Evolutionary conservation across 2,329 filamentous ascomycete species (phyloP).

Genomic region (Lachnellula hyalina): DNA sequence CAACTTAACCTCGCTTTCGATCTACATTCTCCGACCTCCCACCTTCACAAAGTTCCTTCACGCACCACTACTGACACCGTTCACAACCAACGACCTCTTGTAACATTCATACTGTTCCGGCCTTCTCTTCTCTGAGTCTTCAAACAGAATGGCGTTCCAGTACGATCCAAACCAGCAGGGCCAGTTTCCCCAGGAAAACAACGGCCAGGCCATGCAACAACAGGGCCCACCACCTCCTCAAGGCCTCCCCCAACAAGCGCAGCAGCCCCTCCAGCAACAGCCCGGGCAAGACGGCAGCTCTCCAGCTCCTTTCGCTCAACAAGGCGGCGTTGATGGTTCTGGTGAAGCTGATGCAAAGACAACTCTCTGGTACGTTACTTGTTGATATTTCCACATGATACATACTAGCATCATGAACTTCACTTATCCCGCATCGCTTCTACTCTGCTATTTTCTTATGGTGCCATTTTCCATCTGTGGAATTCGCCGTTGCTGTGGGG

Average conservation of each 20-base stretch:
- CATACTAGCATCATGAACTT: neutral
- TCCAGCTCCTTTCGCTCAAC: constrained; percentile 43
- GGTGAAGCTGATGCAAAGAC: constrained; percentile 44
- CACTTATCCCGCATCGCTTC: neutral
- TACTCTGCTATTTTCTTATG: too few relatives aligned
- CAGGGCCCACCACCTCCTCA: constrained; percentile 41
- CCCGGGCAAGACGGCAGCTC: constrained; percentile 57
- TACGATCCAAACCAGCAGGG: constrained; percentile 58
- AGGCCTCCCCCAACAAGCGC: constrained; percentile 36
- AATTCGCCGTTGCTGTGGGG: too few relatives aligned
- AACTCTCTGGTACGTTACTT: constrained; percentile 45
- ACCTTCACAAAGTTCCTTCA: constrained; percentile 4
- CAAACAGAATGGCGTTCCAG: constrained; percentile 56
- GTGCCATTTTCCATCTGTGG: too few relatives aligned
- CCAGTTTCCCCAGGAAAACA: constrained; percentile 48
- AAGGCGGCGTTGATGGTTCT: constrained; percentile 30
- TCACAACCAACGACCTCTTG: neutral
- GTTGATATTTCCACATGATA: neutral
- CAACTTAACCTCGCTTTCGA: neutral
- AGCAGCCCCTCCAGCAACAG: constrained; percentile 34
- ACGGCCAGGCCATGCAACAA: constrained; percentile 31
- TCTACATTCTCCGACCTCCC: constrained; percentile 5
- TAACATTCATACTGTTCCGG: neutral
- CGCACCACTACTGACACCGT: neutral
- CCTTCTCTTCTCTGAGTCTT: neutral